These are phyloP conservation scores for Melampsora medusae DNA, from an alignment of 1,284 basidiomycete species.

Conservation along the genomic window DNA sequence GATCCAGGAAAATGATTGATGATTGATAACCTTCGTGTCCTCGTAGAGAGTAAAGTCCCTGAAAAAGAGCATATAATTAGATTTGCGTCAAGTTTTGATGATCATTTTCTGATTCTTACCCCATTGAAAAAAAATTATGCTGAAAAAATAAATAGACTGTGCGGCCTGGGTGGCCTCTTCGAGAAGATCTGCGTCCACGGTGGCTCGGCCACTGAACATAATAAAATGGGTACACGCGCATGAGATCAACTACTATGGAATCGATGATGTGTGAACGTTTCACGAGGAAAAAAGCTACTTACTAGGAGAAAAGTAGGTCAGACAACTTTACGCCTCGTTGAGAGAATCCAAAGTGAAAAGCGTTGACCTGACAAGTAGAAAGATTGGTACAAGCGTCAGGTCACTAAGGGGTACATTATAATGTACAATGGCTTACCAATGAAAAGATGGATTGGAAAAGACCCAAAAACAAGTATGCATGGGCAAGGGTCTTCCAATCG, in stretches of 20 bases:
- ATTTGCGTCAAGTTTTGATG: too few species aligned
- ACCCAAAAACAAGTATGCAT: constrained; percentile 69
- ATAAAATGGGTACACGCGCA: constrained; percentile 57
- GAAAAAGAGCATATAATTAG: too few species aligned
- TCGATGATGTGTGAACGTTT: constrained; percentile 60
- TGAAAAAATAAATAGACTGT: constrained; percentile 63
- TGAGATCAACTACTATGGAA: constrained; percentile 54
- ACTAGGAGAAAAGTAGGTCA: too few species aligned
- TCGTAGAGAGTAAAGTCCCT: constrained; percentile 57
- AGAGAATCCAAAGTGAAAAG: too few species aligned
- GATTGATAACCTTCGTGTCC: constrained; percentile 61
- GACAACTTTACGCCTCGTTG: too few species aligned
- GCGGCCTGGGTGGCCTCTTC: constrained; percentile 58
- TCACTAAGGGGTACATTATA: too few species aligned
- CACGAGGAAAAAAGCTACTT: constrained; percentile 58
- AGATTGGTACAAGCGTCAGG: too few species aligned
- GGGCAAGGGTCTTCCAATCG: constrained; percentile 61
- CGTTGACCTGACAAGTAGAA: too few species aligned
- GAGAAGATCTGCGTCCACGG: constrained; percentile 54
- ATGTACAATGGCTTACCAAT: constrained; percentile 55
- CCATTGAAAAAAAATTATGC: constrained; percentile 69
- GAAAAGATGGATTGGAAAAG: constrained; percentile 61
- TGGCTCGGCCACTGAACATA: constrained; percentile 59
- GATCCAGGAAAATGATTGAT: constrained; percentile 59
- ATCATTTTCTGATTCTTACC: constrained; percentile 55